Evolutionary conservation across 2,329 filamentous ascomycete species (phyloP).

Genomic region (Orbilia oligospora): DNA sequence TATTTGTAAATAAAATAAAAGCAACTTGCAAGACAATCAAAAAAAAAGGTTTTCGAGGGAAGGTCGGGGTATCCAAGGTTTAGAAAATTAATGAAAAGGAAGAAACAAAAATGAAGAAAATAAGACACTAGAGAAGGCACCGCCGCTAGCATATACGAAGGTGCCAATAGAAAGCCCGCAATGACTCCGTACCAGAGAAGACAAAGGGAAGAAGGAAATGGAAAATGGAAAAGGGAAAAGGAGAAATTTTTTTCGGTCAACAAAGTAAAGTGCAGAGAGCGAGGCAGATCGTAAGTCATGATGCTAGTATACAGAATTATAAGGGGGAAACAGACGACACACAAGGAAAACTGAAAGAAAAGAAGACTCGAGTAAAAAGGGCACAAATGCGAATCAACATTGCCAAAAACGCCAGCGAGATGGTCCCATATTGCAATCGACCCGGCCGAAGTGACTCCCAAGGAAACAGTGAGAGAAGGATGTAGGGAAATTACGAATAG

Average conservation of each 20-base stretch:
- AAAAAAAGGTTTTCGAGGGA: constrained; percentile 31
- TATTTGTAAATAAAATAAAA: constrained; percentile 48
- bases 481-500: constrained; percentile 40
- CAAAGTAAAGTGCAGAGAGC: constrained; percentile 36
- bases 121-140: constrained; percentile 29
- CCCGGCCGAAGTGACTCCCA: constrained; percentile 61
- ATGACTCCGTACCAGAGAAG: constrained; percentile 61
- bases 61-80: constrained; percentile 57
- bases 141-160: constrained; percentile 9
- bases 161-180: constrained; percentile 31
- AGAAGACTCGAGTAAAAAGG: constrained; percentile 5
- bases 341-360: constrained; percentile 7
- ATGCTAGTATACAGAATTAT: constrained; percentile 58
- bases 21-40: constrained; percentile 25
- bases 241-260: constrained; percentile 33
- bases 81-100: constrained; percentile 34
- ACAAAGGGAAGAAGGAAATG: constrained; percentile 56
- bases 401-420: constrained; percentile 60
- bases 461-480: constrained; percentile 49
- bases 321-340: constrained; percentile 24
- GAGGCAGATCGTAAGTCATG: constrained; percentile 54
- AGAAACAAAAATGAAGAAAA: constrained; percentile 24
- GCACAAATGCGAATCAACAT: background rate
- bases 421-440: constrained; percentile 61
- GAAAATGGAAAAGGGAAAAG: constrained; percentile 27